Evolutionary conservation across 148 eudicot genomes (phyloP), one percentile per base, ranked within the genome.

Genomic region (Chenopodium berlandieri): DNA sequence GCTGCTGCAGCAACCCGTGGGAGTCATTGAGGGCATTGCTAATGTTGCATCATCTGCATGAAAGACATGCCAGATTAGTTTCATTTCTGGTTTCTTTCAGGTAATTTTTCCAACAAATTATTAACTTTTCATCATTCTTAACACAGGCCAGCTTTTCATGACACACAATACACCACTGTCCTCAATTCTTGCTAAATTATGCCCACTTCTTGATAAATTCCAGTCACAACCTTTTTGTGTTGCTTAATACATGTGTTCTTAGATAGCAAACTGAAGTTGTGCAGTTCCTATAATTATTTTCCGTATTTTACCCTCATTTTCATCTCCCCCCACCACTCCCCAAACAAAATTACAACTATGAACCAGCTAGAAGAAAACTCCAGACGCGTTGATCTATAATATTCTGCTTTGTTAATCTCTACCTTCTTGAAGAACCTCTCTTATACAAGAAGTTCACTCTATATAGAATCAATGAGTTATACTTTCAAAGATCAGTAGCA

Each of bases 1-100:
- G 68, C 89, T 84, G 76, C 88, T 85, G 86, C 89, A 81, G 78
- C 82, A 85, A 81, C 86, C 78, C 56, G 75, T 80, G 31, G 80
- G 82, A 47, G 78, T 56, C 69, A 78, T 78, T 10, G 74, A 20
- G 37, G 83, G 83, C 20, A 71, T 34, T 64, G 65, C 62, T 40
- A 80, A 14, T 27, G 82, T 80, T 73, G 75, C 78, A 48, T 88
- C 89, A 82, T 85, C 92, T 87, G 83, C 69, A 76, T 46, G 58
- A 31, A 72, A 84, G 40, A 87, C 16, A 75, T 3, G 13, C 10
- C 16, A 34, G 31, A 4, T 25, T 65, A 68, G 44, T 73, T 40
- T 62, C 23, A 30, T 47, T 14, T 25, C 9, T 16, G 23, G 25
- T 11, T 34, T 20, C 14, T 71, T 17, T 23, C 34, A 34, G 14